These are phyloP conservation scores for Yamadazyma dendronema DNA, from an alignment of 1,139 yeast genomes.

Conservation along the genomic window DNA sequence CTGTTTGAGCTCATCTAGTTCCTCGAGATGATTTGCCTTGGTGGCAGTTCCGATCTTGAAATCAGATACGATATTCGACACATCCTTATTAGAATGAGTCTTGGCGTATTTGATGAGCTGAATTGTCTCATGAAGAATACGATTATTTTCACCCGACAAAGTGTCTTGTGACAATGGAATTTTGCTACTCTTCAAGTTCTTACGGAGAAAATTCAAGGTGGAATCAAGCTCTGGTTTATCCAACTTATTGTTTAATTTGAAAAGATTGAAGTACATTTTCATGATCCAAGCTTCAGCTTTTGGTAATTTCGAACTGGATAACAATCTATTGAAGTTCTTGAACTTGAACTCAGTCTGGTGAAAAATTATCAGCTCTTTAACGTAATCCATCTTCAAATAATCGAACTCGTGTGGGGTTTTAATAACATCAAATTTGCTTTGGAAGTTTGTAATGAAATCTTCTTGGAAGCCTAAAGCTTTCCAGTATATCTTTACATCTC, in stretches of 20 bases:
- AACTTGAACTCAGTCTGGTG: constrained; percentile 17
- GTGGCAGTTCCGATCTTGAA: constrained; percentile 15
- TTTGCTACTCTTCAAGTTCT: constrained; percentile 31
- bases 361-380: constrained; percentile 26
- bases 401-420: constrained; percentile 6
- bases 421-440: constrained; percentile 7
- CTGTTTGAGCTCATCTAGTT: constrained; percentile 15
- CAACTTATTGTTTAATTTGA: constrained; percentile 18
- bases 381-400: constrained; percentile 21
- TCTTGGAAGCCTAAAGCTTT: constrained; percentile 25
- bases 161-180: constrained; percentile 12
- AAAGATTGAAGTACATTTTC: constrained; percentile 25
- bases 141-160: constrained; percentile 21
- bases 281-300: constrained; percentile 23
- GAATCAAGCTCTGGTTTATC: constrained; percentile 28
- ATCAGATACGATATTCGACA: constrained; percentile 2
- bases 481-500: constrained; percentile 51
- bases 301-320: constrained; percentile 18
- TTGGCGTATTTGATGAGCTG: constrained; percentile 25
- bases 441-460: constrained; percentile 13
- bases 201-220: constrained; percentile 26
- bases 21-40: constrained; percentile 16
- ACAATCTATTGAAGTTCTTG: constrained; percentile 24
- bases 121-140: constrained; percentile 21
- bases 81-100: constrained; percentile 1